Evolutionary conservation across 129 eudicot species (phyloP).

Genomic region (Flaveria robusta): DNA sequence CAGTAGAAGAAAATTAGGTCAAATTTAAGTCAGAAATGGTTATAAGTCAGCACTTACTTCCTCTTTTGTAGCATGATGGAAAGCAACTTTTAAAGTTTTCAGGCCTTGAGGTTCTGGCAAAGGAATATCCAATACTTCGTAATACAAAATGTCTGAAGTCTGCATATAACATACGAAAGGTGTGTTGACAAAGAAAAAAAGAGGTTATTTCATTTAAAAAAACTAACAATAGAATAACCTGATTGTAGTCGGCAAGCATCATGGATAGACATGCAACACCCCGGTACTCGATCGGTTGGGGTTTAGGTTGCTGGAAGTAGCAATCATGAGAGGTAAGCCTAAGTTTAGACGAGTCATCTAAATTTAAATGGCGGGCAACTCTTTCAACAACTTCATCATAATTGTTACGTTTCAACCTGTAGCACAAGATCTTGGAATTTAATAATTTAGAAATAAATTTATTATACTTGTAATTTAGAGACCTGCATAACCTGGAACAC

Average conservation of each 20-base stretch:
- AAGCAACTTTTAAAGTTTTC: slow-evolving; percentile 73
- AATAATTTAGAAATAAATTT: not conserved
- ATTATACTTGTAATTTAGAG: not conserved
- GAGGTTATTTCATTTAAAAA: not conserved
- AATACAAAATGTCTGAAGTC: slow-evolving; percentile 77
- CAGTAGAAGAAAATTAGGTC: not conserved
- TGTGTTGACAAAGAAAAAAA: no score
- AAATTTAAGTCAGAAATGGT: not conserved
- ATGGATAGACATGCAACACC: slow-evolving; percentile 58
- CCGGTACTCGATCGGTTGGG: slow-evolving; percentile 71
- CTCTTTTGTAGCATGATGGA: slow-evolving; percentile 66
- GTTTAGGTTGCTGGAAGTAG: slow-evolving; percentile 77
- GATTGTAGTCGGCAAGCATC: slow-evolving; percentile 79
- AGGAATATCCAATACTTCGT: slow-evolving; percentile 82
- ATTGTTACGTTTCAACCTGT: slow-evolving; percentile 63
- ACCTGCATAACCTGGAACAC: not conserved
- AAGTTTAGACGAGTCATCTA: slow-evolving; percentile 71
- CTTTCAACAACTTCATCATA: slow-evolving; percentile 76
- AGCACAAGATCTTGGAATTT: not conserved
- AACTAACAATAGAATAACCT: slow-evolving; percentile 38
- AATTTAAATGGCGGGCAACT: slow-evolving; percentile 53
- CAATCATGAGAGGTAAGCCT: slow-evolving; percentile 81
- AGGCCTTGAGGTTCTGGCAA: slow-evolving; percentile 77
- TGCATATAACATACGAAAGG: slow-evolving; percentile 23
- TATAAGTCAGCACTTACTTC: slow-evolving; percentile 47